These are phyloP conservation scores for Coemansia erecta DNA, from an alignment of 192 early-diverging fungal species.

Conservation along the genomic window DNA sequence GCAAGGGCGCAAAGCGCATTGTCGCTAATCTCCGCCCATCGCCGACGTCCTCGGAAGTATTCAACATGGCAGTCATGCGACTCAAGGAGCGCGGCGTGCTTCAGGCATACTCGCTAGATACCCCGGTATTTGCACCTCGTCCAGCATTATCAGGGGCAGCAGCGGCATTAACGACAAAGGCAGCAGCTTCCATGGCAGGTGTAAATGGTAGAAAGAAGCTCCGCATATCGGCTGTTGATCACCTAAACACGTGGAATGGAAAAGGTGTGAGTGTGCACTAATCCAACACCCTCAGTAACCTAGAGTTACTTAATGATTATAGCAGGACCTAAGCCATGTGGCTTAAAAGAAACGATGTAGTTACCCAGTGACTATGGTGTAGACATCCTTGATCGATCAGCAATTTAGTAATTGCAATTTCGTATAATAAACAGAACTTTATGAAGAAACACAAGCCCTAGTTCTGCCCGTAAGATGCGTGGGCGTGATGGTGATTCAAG, in stretches of 20 bases:
- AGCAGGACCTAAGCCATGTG: too few relatives aligned
- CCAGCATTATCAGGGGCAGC: neutral
- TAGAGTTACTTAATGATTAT: too few relatives aligned
- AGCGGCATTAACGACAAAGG: neutral
- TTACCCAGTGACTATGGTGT: too few relatives aligned
- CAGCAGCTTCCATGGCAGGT: neutral
- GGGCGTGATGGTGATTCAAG: neutral
- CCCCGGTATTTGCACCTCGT: slow-evolving; percentile 17
- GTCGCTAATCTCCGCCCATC: slow-evolving; percentile 8
- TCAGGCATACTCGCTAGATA: slow-evolving; percentile 37
- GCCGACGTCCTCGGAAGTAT: slow-evolving; percentile 18
- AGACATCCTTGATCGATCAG: too few relatives aligned
- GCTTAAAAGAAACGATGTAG: too few relatives aligned
- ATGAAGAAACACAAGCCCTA: too few relatives aligned
- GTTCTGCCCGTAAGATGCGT: neutral
- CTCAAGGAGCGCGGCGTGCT: slow-evolving; percentile 27
- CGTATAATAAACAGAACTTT: too few relatives aligned
- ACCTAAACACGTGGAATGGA: slow-evolving; percentile 18
- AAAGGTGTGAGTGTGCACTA: too few relatives aligned
- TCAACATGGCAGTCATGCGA: slow-evolving; percentile 35
- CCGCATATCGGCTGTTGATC: slow-evolving; percentile 20
- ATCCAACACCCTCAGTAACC: too few relatives aligned
- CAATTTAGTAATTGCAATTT: too few relatives aligned
- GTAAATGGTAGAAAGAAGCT: slow-evolving; percentile 20
- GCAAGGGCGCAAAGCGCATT: slow-evolving; percentile 14